A percentile compares a stretch with the other conserved stretches of the same genome.
phyloP scores from a whole-genome alignment of 768 basidiomycete species.

The Tubosaeta sp. region DNA sequence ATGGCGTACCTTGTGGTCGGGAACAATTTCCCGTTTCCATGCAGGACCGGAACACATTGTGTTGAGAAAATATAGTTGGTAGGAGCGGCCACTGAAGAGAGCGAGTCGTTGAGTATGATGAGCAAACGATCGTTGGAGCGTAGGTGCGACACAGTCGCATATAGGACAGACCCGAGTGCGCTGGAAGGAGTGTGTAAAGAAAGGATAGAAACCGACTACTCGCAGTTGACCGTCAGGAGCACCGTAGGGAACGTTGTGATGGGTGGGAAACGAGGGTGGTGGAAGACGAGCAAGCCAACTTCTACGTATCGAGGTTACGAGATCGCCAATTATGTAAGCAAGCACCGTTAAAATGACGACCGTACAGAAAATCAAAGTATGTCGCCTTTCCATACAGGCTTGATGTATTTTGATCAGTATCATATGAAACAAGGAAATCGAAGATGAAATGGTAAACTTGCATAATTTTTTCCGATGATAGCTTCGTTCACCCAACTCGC shows the following conservation, averaged over 20 bases:
- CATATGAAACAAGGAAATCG: constrained; percentile 62
- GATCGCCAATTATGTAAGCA: constrained; percentile 10
- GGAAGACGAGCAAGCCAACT: constrained; percentile 1
- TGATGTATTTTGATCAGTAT: constrained; percentile 7
- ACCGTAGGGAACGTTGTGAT: constrained; percentile 16
- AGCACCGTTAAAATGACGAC: constrained; percentile 60
- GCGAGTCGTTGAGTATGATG: constrained; percentile 21
- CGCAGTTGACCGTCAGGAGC: constrained; percentile 2
- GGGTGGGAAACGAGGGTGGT: constrained; percentile 8
- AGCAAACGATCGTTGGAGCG: constrained; percentile 21
- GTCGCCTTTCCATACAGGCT: constrained; percentile 19
- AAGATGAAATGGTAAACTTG: constrained; percentile 89
- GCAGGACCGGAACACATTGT: constrained; percentile 56
- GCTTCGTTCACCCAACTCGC: constrained; percentile 28
- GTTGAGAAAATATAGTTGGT: constrained; percentile 3
- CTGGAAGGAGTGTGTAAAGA: constrained; percentile 18
- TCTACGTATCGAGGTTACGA: constrained; percentile 13
- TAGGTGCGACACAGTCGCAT: constrained; percentile 35
- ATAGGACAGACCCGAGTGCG: constrained; percentile 15
- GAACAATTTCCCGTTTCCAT: constrained; percentile 97
- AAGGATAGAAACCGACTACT: constrained; percentile 20
- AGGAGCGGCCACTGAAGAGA: constrained; percentile 21
- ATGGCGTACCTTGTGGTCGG: constrained; percentile 86
- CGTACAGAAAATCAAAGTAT: constrained; percentile 83
- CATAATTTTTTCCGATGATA: constrained; percentile 9